Evolutionary conservation across 805 yeast genomes (phyloP), one percentile per base, ranked within the genome.

Genomic region (Hermanozyma aechmeae): DNA sequence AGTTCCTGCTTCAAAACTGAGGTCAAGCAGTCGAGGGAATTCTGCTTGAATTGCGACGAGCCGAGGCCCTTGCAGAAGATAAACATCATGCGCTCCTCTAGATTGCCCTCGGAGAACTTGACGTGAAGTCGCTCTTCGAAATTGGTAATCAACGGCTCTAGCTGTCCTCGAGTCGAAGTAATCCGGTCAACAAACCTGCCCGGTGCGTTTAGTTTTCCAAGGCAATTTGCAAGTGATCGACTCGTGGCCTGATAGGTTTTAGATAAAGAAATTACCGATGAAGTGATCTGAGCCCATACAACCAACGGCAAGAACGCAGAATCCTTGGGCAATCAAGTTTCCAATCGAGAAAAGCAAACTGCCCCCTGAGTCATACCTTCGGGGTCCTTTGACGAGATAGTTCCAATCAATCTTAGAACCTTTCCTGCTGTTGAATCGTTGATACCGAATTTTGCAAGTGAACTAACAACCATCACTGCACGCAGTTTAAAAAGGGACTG

Each of bases 401-500:
- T 31, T 5, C 52, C 38, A 38, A 52, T 42, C 28, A 55, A 22
- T 30, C 48, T 49, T 33, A 56, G 38, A 7, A 53, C 40, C 21
- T 53, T 44, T 5, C 60, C 53, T 1, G 58, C 60, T 1, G 71
- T 40, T 59, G 62, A 58, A 41, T 77, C 82, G 28, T 73, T 71
- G 15, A 79, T 69, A 16, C 84, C 85, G 9, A 62, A 54, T 35
- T 71, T 71, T 0, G 83, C 68, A 25, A 84, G 50, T 21, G 79
- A 72, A 23, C 95, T 92, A 12, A 82, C 62, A 5, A 81, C 68
- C 37, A 82, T 57, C 37, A 78, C 56, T 0, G 86, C 82, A 31
- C 89, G 62, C 4, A 73, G 71, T 41, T 80, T 82, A 28, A 81
- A 61, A 21, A 76, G 68, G 0, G 83, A 71, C 15, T 65, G 62